These are phyloP conservation scores for Torulaspora quercuum DNA, from an alignment of 805 yeast species.

Conservation along the genomic window DNA sequence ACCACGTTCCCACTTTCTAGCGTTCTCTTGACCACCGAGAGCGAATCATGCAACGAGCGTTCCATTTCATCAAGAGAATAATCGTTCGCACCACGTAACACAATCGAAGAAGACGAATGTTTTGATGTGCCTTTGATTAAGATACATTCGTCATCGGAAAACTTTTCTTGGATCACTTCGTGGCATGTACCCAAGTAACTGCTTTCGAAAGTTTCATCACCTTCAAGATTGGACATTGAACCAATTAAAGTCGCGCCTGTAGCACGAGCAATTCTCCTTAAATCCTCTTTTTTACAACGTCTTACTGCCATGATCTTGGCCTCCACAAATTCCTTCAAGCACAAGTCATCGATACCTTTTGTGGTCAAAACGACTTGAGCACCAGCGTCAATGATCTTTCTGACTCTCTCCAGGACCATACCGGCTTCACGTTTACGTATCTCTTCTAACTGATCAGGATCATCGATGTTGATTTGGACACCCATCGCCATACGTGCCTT, in stretches of 20 bases:
- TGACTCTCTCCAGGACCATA: slow-evolving; percentile 75
- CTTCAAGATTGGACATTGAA: slow-evolving; percentile 89
- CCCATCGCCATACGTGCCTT: slow-evolving; percentile 98
- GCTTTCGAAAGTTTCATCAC: slow-evolving; percentile 87
- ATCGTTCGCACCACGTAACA: slow-evolving; percentile 93
- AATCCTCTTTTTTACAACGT: slow-evolving; percentile 94
- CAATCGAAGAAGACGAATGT: slow-evolving; percentile 86
- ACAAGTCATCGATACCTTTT: slow-evolving; percentile 91
- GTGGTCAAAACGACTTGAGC: slow-evolving; percentile 92
- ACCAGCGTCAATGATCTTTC: slow-evolving; percentile 78
- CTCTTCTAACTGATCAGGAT: slow-evolving; percentile 94
- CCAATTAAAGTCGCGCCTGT: slow-evolving; percentile 92
- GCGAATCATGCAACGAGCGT: slow-evolving; percentile 90
- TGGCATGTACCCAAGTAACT: slow-evolving; percentile 85
- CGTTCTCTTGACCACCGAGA: slow-evolving; percentile 92
- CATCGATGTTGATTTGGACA: slow-evolving; percentile 92
- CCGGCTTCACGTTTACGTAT: slow-evolving; percentile 87
- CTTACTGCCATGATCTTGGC: slow-evolving; percentile 93
- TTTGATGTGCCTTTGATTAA: slow-evolving; percentile 84
- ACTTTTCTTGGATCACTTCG: slow-evolving; percentile 83
- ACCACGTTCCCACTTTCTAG: slow-evolving; percentile 91
- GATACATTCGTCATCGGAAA: slow-evolving; percentile 96
- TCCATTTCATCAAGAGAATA: slow-evolving; percentile 98
- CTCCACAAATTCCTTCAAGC: slow-evolving; percentile 87
- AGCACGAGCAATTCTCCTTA: slow-evolving; percentile 94